These are phyloP conservation scores for Eimeria brunetti DNA, from an alignment of 169 alveolate genomes.

Conservation along the genomic window DNA sequence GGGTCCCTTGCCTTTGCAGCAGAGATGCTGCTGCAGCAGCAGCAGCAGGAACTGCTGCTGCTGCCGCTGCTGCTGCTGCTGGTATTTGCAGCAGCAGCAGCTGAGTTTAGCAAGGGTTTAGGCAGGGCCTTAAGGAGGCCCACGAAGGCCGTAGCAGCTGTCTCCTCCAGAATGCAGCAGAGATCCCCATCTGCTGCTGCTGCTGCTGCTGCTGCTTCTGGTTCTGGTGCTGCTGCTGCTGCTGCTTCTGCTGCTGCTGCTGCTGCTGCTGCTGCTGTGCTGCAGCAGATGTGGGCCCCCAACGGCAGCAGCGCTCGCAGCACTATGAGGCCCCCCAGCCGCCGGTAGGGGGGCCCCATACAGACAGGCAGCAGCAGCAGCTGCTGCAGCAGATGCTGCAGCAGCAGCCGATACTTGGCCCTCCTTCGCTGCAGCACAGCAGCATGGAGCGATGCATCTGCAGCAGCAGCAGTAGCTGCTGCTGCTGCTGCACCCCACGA, in stretches of 20 bases:
- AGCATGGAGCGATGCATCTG: neutral
- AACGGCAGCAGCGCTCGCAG: constrained; percentile 31
- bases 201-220: no score
- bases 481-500: neutral
- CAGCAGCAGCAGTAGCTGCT: constrained; percentile 1
- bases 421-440: neutral
- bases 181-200: no score
- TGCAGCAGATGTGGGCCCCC: constrained; percentile 5
- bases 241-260: constrained; percentile 5
- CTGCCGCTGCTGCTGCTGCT: constrained; percentile 16
- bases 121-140: constrained; percentile 13
- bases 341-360: neutral
- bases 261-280: neutral
- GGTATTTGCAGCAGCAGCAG: neutral
- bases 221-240: neutral
- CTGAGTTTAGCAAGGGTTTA: neutral
- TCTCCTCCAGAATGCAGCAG: neutral
- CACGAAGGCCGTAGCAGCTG: neutral
- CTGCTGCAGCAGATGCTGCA: constrained; percentile 30
- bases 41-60: constrained; percentile 19
- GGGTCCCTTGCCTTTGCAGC: neutral
- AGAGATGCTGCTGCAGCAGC: neutral
- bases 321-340: constrained; percentile 32
- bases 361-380: constrained; percentile 27
- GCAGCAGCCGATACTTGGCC: constrained; percentile 13